Percentiles rank a stretch among this genome's conserved stretches.
phyloP scores from a whole-genome alignment of 2,329 filamentous ascomycete genomes.

The Aspergillus puulaauensis region DNA sequence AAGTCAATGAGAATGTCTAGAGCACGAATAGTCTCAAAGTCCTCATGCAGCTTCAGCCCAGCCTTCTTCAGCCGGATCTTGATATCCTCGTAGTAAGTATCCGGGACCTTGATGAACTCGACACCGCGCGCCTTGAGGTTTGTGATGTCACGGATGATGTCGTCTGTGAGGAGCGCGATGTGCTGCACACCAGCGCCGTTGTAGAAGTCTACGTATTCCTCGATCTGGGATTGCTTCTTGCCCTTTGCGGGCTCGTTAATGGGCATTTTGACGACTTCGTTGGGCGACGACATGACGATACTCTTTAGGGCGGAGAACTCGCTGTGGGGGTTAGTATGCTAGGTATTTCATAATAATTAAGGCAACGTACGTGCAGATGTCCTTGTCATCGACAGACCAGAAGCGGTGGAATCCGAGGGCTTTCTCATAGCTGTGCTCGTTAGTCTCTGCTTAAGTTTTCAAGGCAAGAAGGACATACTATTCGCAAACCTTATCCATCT shows the following conservation, averaged over 20 bases:
- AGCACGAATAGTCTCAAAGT: conserved; percentile 72
- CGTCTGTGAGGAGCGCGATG: conserved; percentile 77
- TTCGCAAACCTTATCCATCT: conserved; percentile 68
- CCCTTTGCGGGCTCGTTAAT: conserved; percentile 94
- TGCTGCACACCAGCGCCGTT: conserved; percentile 88
- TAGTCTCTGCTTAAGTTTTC: neutral
- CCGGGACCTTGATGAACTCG: conserved; percentile 86
- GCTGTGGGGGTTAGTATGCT: conserved; percentile 20
- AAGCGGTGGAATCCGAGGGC: conserved; percentile 93
- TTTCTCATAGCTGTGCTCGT: conserved; percentile 71
- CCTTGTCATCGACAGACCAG: conserved; percentile 92
- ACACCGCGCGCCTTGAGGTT: conserved; percentile 82
- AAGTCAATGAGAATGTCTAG: conserved; percentile 94
- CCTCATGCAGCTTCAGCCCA: conserved; percentile 66
- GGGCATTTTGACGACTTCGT: conserved; percentile 92
- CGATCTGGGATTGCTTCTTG: conserved; percentile 90
- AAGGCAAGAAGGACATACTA: conserved; percentile 42
- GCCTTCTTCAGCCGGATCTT: conserved; percentile 66
- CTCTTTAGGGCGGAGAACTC: conserved; percentile 86
- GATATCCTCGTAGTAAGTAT: conserved; percentile 83
- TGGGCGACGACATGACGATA: conserved; percentile 85
- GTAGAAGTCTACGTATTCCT: conserved; percentile 91
- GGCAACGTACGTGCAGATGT: conserved; percentile 68
- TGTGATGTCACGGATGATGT: conserved; percentile 76
- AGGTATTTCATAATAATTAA: too few species aligned